Evolutionary conservation across 352 stramenopile species (phyloP).

Genomic region (Nothophytophthora sp.): DNA sequence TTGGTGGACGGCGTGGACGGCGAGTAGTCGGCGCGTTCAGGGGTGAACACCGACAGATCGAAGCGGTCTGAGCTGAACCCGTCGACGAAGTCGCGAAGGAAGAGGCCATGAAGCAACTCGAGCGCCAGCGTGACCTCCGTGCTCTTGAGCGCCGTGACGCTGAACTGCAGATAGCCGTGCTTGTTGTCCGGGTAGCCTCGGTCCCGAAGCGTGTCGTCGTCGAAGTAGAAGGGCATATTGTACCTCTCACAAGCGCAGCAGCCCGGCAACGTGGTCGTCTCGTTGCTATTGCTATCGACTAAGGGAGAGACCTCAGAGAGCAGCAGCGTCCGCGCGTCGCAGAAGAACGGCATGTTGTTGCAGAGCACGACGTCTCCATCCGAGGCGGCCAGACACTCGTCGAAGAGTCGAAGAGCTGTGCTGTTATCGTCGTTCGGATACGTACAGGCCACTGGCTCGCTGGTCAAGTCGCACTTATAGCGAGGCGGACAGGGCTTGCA

Average conservation of each 20-base stretch:
- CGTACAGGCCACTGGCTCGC: constrained; percentile 46
- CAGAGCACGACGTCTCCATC: constrained; percentile 44
- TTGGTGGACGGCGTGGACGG: constrained; percentile 55
- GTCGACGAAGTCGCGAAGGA: constrained; percentile 90
- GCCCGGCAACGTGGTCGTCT: constrained; percentile 22
- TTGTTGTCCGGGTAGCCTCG: constrained; percentile 95
- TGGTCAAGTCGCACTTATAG: constrained; percentile 85
- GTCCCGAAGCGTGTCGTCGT: constrained; percentile 43
- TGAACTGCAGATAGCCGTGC: constrained; percentile 93
- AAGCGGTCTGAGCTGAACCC: constrained; percentile 82
- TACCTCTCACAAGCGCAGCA: constrained; percentile 91
- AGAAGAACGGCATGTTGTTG: constrained; percentile 69
- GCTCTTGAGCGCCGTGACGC: constrained; percentile 76
- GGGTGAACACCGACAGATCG: constrained; percentile 91
- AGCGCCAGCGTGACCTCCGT: constrained; percentile 90
- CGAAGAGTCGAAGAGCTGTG: constrained; percentile 41
- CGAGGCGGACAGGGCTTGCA: constrained; percentile 95
- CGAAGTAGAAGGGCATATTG: constrained; percentile 91
- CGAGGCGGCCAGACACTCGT: constrained; percentile 45
- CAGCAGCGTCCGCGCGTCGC: constrained; percentile 36
- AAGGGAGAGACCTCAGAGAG: constrained; percentile 14
- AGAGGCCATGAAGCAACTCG: constrained; percentile 94
- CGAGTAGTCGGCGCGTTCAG: constrained; percentile 72
- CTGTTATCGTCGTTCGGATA: constrained; percentile 65
- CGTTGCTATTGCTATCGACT: constrained; percentile 22